Base-by-base conservation (phyloP, 257 asterid species). In the Knoxia roxburghii region DNA sequence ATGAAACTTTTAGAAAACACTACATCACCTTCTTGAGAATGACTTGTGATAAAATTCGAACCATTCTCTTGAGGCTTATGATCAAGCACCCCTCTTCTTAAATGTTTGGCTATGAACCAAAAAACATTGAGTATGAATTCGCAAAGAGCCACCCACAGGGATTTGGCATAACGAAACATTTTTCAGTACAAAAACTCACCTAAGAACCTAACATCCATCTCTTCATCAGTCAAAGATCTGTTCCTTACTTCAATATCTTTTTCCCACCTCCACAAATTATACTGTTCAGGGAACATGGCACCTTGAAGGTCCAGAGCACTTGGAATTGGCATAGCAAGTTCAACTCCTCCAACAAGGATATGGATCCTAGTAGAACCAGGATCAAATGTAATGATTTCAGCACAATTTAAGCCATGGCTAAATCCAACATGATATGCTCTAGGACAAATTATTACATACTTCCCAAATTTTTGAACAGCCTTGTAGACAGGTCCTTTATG, bases 401-500 rank as follows among this genome's bases (percentile, higher is more conserved):
- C n/a, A n/a, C n/a, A n/a, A n/a, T n/a, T n/a, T n/a, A n/a, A n/a
- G n/a, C 99, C 99, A 73, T 90, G 97, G 83, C 99, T 93, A 80
- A 93, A 90, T 71, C 99, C 99, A 29, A 97, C 91, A 84, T 93
- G 99, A 81, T 93, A 93, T 39, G 99, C 96, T 70, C 99, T 79
- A 58, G 99, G 99, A 66, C 90, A 93, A 67, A 97, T 93, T 49
- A 93, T 82, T 52, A 93, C 78, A 73, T 76, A 93, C 64, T 93
- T 96, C 64, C 99, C 99, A 11, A 97, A 97, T 73, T 82, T 93
- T 82, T 93, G 97, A 64, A 88, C 92, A 50, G 97, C 99, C 83
- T 78, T 93, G 81, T 88, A 90, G 54, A 93, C 97, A 29, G 97
- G 97, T 56, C 90, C 95, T 66, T 73, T 74, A 52, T 90, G 94